phyloP scores from a whole-genome alignment of 805 yeast genomes.

The Scheffersomyces lignosus region DNA sequence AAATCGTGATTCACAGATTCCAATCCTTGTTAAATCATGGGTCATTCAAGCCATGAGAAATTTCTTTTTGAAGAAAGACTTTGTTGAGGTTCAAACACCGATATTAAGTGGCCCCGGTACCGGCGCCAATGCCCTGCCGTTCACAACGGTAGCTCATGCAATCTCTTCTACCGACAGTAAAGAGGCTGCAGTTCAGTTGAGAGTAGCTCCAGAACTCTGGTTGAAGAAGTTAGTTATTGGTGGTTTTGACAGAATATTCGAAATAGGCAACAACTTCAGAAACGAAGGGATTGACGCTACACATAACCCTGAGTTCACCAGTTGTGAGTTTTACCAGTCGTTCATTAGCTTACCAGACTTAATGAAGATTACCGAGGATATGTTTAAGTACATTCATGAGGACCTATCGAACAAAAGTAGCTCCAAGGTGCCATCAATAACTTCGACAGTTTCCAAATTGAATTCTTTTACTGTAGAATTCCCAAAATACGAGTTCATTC shows the following conservation, averaged over 20 bases:
- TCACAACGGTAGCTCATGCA: constrained; percentile 51
- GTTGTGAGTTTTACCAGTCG: constrained; percentile 84
- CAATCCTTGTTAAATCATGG: constrained; percentile 51
- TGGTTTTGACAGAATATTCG: constrained; percentile 86
- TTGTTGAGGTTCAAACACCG: constrained; percentile 89
- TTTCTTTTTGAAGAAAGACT: constrained; percentile 55
- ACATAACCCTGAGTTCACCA: constrained; percentile 92
- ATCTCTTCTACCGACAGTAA: constrained; percentile 22
- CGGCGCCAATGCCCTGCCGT: constrained; percentile 95
- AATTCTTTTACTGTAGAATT: constrained; percentile 8
- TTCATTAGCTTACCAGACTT: constrained; percentile 67
- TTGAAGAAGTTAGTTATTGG: constrained; percentile 76
- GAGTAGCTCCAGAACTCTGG: constrained; percentile 97
- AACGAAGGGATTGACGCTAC: constrained; percentile 93
- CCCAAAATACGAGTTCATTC: constrained; percentile 60
- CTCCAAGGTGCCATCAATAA: neutral
- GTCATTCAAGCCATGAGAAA: constrained; percentile 55
- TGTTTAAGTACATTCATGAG: constrained; percentile 46
- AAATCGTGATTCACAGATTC: constrained; percentile 48
- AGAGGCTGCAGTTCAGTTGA: constrained; percentile 48
- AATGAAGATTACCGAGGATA: constrained; percentile 59
- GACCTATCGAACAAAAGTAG: constrained; percentile 18
- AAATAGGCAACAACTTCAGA: constrained; percentile 81
- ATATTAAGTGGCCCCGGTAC: constrained; percentile 69
- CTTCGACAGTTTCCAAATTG: constrained; percentile 21